Conservation (phyloP, 164 flowering plant species). For the Amborella trichopoda region DNA sequence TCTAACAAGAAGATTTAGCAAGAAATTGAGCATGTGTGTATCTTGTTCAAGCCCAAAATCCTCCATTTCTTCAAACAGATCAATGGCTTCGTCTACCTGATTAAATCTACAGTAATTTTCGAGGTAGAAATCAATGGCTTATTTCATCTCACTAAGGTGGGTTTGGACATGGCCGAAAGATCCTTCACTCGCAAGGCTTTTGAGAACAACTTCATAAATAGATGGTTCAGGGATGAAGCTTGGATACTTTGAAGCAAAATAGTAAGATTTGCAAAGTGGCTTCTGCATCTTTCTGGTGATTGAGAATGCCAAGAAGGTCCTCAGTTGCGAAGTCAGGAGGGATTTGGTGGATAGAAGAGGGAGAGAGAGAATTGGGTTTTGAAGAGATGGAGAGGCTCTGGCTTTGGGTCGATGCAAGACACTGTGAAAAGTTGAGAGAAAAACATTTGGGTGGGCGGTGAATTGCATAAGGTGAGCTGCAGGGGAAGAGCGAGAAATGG, state of each 20-base stretch:
- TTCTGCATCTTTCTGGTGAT: constrained; percentile 35
- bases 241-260: constrained; percentile 71
- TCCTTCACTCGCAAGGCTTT: constrained; percentile 49
- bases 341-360: constrained; percentile 16
- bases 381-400: constrained; percentile 12
- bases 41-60: constrained; percentile 45
- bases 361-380: constrained; percentile 8
- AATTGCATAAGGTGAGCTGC: no score
- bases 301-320: constrained; percentile 50
- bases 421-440: no score
- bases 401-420: constrained; percentile 12
- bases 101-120: constrained; percentile 40
- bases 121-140: constrained; percentile 38
- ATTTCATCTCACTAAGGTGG: constrained; percentile 41
- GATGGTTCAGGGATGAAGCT: constrained; percentile 34
- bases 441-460: no score
- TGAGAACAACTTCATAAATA: constrained; percentile 49
- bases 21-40: constrained; percentile 37
- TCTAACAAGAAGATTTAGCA: constrained; percentile 80
- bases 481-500: no score
- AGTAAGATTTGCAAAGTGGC: constrained; percentile 32
- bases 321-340: constrained; percentile 51
- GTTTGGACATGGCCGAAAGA: constrained; percentile 36
- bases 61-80: constrained; percentile 41
- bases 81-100: constrained; percentile 40